Base-by-base conservation (phyloP, 306 rosid genomes). In the Gleditsia sinensis region DNA sequence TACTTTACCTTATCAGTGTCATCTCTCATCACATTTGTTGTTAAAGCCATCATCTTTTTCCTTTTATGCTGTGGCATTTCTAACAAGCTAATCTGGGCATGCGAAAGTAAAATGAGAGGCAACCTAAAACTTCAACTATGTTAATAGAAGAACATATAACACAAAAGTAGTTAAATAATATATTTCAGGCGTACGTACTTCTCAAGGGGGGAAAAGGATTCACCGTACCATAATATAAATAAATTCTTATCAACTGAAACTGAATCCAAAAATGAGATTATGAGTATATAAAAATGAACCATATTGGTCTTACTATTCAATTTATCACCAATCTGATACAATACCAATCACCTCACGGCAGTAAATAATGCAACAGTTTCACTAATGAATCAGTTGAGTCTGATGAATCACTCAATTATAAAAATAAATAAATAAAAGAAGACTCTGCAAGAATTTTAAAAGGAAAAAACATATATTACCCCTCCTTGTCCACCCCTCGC, bases 401-500 rank as follows among this genome's bases (percentile, higher is more conserved):
- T 9, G 53, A 34, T n/a, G 57, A 63, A 77, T 9, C 16, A 39
- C 43, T 80, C 62, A 28, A 14, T 4, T 7, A 62, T 49, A 27
- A 56, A 58, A 60, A 9, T 2, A 28, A 28, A n/a, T n/a, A 28
- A 28, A 28, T 28, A 62, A 36, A 2, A 69, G 9, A 5, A 43
- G 49, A 10, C 27, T 17, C 33, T 23, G 32, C 53, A 69, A 53
- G 5, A 69, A 69, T 3, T 51, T 32, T 9, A n/a, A 81, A 28
- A 58, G 20, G 21, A 45, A 75, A 42, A 66, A 46, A 14, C 42
- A 39, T 50, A 72, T 46, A 87, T 71, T 84, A 90, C 98, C 97
- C 98, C 99, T 86, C 99, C 99, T 82, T 90, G 97, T 75, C 98
- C 99, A 6, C 99, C 98, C 85, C 93, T 87, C 0, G 96, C 99